Conservation (phyloP, 768 basidiomycete genomes). For the Rhizopogon roseolus region DNA sequence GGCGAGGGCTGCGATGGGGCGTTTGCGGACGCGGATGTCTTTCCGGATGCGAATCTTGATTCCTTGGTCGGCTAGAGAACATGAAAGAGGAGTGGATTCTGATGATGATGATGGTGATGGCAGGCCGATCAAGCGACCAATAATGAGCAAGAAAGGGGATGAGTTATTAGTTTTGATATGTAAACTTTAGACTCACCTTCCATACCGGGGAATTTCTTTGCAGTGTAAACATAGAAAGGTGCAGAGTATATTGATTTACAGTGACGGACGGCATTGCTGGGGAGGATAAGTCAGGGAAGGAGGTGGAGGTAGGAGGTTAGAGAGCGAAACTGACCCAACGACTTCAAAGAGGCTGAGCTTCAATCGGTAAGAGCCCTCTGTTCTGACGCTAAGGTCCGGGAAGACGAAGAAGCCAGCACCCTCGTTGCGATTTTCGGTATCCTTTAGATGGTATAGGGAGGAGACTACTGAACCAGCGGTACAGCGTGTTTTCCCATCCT, state of each 20-base stretch:
- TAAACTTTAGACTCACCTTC: constrained; percentile 53
- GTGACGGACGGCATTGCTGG: constrained; percentile 79
- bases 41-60: constrained; percentile 94
- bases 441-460: constrained; percentile 87
- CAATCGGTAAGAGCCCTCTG: constrained; percentile 80
- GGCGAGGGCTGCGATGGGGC: constrained; percentile 40
- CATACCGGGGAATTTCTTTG: constrained; percentile 97
- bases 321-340: constrained; percentile 61
- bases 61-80: constrained; percentile 90
- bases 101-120: constrained; percentile 3
- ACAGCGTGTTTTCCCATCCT: constrained; percentile 89
- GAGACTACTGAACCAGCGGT: constrained; percentile 91
- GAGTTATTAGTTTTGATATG: constrained; percentile 4
- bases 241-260: constrained; percentile 88
- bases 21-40: constrained; percentile 81
- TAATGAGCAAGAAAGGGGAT: constrained; percentile 1
- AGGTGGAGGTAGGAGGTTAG: constrained; percentile 3
- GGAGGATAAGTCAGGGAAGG: background rate
- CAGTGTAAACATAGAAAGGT: constrained; percentile 91
- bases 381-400: constrained; percentile 87
- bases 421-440: constrained; percentile 50
- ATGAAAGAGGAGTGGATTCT: constrained; percentile 89
- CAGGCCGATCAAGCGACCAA: constrained; percentile 1
- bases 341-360: constrained; percentile 85
- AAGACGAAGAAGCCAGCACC: constrained; percentile 97